Percentiles rank a stretch among this genome's conserved stretches.
phyloP scores from a whole-genome alignment of 169 alveolate genomes.

The Plasmodium sp. region DNA sequence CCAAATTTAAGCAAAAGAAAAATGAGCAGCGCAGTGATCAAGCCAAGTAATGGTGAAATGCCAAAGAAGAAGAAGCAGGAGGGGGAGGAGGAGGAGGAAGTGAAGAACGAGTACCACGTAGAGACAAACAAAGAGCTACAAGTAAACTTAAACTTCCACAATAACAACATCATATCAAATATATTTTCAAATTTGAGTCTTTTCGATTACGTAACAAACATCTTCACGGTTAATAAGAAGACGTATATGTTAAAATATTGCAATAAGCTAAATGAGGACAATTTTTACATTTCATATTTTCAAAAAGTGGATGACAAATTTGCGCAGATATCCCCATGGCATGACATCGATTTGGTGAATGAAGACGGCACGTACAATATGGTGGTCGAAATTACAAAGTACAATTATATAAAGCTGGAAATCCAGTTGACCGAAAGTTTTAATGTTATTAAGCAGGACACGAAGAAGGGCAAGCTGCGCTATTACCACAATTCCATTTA shows the following conservation, averaged over 20 bases:
- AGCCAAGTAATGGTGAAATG: background rate
- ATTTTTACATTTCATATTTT: slow-evolving; percentile 32
- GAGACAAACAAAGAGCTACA: slow-evolving; percentile 60
- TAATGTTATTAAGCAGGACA: slow-evolving; percentile 68
- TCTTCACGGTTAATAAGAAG: slow-evolving; percentile 25
- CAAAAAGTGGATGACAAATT: slow-evolving; percentile 35
- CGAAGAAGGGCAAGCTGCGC: slow-evolving; percentile 53
- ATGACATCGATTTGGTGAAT: slow-evolving; percentile 38
- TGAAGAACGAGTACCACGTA: slow-evolving; percentile 15
- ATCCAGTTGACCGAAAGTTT: slow-evolving; percentile 40
- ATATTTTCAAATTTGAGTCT: slow-evolving; percentile 56
- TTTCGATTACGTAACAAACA: slow-evolving; percentile 15
- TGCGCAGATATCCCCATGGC: slow-evolving; percentile 62
- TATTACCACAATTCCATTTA: slow-evolving; percentile 60
- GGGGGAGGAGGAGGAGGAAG: background rate
- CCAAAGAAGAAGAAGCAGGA: background rate
- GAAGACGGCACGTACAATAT: slow-evolving; percentile 62
- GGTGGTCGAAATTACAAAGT: slow-evolving; percentile 58
- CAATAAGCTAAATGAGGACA: slow-evolving; percentile 32
- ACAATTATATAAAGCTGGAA: slow-evolving; percentile 58
- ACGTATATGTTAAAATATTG: slow-evolving; percentile 52
- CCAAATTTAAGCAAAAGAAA: background rate
- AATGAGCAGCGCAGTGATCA: background rate
- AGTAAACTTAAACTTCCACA: slow-evolving; percentile 45
- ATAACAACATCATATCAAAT: slow-evolving; percentile 59